These are phyloP conservation scores for Capillidium rhysosporum DNA, from an alignment of 371 early-diverging fungal species.

Conservation along the genomic window DNA sequence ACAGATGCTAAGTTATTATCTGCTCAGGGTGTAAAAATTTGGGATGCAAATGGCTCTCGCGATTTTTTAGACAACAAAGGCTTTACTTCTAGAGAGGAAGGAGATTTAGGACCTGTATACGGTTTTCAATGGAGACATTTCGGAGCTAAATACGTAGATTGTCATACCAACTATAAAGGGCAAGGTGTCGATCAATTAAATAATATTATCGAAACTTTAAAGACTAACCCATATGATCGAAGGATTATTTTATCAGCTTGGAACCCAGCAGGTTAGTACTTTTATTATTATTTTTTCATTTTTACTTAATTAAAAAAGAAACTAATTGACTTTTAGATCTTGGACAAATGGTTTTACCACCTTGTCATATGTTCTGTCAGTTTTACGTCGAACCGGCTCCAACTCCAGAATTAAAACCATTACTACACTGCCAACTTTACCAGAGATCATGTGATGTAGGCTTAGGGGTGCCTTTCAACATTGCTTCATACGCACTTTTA, in stretches of 20 bases:
- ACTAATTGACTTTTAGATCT: conserved; percentile 22
- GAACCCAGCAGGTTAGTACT: conserved; percentile 94
- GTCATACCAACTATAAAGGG: conserved; percentile 78
- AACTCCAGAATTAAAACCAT: conserved; percentile 11
- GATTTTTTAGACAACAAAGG: conserved; percentile 81
- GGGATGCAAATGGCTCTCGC: conserved; percentile 95
- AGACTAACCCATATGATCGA: conserved; percentile 73
- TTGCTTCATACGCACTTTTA: conserved; percentile 93
- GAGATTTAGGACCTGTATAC: conserved; percentile 98
- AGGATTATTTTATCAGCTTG: conserved; percentile 95
- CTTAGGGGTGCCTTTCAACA: conserved; percentile 98
- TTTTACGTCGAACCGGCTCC: conserved; percentile 56
- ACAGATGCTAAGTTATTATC: conserved; percentile 70
- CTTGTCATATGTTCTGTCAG: conserved; percentile 92
- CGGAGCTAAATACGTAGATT: conserved; percentile 85
- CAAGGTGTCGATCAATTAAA: conserved; percentile 92
- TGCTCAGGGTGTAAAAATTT: conserved; percentile 82
- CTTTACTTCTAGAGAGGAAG: conserved; percentile 55
- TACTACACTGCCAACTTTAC: conserved; percentile 88
- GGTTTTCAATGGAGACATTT: conserved; percentile 99
- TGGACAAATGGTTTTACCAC: conserved; percentile 80
- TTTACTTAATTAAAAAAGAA: background rate
- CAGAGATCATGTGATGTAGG: conserved; percentile 99
- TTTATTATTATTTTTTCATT: no score
- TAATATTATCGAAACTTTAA: conserved; percentile 74